Evolutionary conservation across 1,284 basidiomycete species (phyloP), one percentile per base, ranked within the genome.

Genomic region (Ceratobasidium sp.): DNA sequence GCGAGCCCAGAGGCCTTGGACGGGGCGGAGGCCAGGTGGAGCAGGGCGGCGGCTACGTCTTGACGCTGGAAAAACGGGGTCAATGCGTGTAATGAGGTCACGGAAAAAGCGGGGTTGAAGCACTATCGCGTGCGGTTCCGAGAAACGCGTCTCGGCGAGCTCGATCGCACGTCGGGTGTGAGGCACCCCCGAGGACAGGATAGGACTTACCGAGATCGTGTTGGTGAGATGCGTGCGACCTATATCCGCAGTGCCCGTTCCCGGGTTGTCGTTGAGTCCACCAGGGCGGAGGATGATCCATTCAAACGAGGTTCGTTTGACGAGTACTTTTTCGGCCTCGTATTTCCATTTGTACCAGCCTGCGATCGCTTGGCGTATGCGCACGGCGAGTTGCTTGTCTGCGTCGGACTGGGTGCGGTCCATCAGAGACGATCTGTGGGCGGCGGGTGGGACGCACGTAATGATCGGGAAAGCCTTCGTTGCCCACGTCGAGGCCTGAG

Each of bases 221-320:
- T 78, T 78, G 0, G 77, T 81, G n/a, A 90, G 63, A 78, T 88
- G 88, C 0, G 88, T 88, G 69, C 83, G 82, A 5, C 91, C 91
- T 58, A 92, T 82, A 31, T 82, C 79, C 0, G 85, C 87, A 51
- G 83, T 86, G 0, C 88, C 88, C 0, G 83, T 85, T 0, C 88
- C 88, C 0, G 87, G 83, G 0, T 85, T 84, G 74, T 91, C 84
- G 0, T 82, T 84, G 16, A 93, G 83, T 0, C 82, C 82, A 1
- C 89, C 89, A 1, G 92, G 91, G 2, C 92, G 87, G 16, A 94
- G 81, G 49, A 93, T 90, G 7, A 88, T 89, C 87, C 87, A 93
- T 56, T 88, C 85, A 82, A 93, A 90, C 0, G 84, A 79, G 22
- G 84, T 85, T 34, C 90, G 86, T 56, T 82, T 79, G 27, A 85